Evolutionary conservation across 495 filamentous ascomycete species (phyloP).

Genomic region (Polyplosphaeria fusca): DNA sequence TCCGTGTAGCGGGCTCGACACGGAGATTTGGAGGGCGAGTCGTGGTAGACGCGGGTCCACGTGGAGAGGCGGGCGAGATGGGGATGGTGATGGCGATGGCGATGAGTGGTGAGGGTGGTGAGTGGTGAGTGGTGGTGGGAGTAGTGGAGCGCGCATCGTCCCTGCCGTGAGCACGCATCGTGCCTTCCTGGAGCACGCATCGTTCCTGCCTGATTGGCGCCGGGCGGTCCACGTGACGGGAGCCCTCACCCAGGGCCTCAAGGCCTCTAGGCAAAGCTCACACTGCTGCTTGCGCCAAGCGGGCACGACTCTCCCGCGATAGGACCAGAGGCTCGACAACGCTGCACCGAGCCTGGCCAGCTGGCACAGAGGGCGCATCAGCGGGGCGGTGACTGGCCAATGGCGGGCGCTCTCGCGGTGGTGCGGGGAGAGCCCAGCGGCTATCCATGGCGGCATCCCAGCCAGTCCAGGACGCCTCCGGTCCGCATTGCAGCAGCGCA

Average conservation of each 20-base stretch:
- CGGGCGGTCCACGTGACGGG: too few species aligned
- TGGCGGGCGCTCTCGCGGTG: not conserved
- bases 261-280: not conserved
- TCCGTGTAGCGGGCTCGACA: constrained; percentile 1
- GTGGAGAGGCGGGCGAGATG: too few species aligned
- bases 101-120: too few species aligned
- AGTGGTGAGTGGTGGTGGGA: too few species aligned
- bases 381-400: constrained; percentile 4
- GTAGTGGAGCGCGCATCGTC: too few species aligned
- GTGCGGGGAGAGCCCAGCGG: not conserved
- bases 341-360: constrained; percentile 7
- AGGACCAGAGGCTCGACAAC: not conserved
- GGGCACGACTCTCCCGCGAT: constrained; percentile 2
- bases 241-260: too few species aligned
- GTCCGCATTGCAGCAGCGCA: not conserved
- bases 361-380: constrained; percentile 24
- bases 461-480: not conserved
- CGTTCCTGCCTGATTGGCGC: too few species aligned
- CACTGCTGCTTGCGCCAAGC: constrained; percentile 6
- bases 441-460: not conserved
- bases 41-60: too few species aligned
- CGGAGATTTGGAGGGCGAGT: not conserved
- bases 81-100: too few species aligned
- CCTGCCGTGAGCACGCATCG: too few species aligned
- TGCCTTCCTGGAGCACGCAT: too few species aligned